A percentile compares a stretch with the other conserved stretches of the same genome.
Evolutionary conservation across 345 rosid genomes (phyloP).

Genomic region (Brassica nigra): DNA sequence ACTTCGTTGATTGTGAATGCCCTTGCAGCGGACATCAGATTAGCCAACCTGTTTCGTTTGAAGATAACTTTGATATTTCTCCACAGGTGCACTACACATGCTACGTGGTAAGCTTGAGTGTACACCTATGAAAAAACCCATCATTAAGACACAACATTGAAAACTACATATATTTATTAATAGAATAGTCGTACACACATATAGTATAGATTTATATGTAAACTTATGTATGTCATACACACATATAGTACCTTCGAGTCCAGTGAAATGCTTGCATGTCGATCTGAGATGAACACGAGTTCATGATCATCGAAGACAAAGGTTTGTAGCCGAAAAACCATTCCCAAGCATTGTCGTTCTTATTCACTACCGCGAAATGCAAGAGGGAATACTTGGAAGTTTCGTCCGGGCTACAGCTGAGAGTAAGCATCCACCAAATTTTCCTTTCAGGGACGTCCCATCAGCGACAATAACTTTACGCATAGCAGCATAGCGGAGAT

Average conservation of each 20-base stretch:
- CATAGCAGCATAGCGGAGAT: not conserved
- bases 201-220: no score
- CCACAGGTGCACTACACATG: not conserved
- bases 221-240: no score
- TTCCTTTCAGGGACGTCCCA: not conserved
- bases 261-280: not conserved
- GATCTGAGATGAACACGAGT: not conserved
- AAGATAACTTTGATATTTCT: not conserved
- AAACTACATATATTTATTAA: no score
- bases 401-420: not conserved
- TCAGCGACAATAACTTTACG: not conserved
- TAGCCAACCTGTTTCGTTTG: not conserved
- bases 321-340: not conserved
- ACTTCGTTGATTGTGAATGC: not conserved
- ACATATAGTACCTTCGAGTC: not conserved
- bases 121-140: no score
- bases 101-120: not conserved
- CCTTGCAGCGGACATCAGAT: not conserved
- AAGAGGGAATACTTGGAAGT: not conserved
- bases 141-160: no score
- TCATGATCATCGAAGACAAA: not conserved
- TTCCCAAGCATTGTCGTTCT: not conserved
- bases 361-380: not conserved
- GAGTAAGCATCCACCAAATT: not conserved
- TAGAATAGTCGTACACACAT: not conserved